Evolutionary conservation across 306 rosid species (phyloP).

Genomic region (Trichosanthes truncata): DNA sequence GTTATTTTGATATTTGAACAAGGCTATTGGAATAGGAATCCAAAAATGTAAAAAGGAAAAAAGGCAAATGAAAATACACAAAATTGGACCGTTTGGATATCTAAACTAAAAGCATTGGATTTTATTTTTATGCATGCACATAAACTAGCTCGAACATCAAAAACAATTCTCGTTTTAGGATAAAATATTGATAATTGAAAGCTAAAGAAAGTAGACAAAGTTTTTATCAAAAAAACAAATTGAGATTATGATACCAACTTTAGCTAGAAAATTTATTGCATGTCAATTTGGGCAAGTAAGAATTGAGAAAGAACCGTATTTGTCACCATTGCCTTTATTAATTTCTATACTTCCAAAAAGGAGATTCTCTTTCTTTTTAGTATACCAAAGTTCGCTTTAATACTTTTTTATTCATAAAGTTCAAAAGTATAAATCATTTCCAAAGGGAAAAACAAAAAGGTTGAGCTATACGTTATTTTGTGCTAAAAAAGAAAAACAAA

Average conservation of each 20-base stretch:
- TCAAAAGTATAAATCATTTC: constrained; percentile 2
- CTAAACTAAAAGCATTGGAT: background rate
- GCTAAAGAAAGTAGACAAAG: no score
- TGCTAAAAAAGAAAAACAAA: no score
- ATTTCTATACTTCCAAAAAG: background rate
- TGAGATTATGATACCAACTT: background rate
- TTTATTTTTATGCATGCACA: background rate
- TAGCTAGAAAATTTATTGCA: background rate
- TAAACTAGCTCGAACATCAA: no score
- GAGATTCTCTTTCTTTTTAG: background rate
- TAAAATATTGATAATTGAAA: background rate
- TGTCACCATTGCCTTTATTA: background rate
- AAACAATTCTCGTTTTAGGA: background rate
- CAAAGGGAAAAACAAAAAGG: background rate
- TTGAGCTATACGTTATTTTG: background rate
- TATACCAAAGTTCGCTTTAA: background rate
- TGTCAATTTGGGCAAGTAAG: background rate
- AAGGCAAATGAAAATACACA: background rate
- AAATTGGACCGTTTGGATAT: background rate
- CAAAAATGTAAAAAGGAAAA: background rate
- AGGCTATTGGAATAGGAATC: background rate
- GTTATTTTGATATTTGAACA: background rate
- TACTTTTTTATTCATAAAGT: background rate
- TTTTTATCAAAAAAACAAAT: background rate
- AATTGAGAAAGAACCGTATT: background rate